A percentile compares a stretch with the other conserved stretches of the same genome.
Evolutionary conservation across 441 rosid species (phyloP).

Genomic region (Manihot esculenta): DNA sequence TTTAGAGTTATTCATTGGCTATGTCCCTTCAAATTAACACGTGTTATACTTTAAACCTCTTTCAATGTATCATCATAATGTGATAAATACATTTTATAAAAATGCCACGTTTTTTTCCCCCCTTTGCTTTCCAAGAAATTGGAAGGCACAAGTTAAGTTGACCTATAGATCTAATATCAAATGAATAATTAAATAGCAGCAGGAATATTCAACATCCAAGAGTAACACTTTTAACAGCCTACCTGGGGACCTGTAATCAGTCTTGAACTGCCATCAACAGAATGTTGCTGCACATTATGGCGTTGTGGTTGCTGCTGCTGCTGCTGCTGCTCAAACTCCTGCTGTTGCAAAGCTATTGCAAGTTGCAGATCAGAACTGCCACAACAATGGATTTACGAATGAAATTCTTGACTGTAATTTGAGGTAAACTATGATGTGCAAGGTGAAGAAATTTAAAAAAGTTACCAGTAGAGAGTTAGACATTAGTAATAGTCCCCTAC

Average conservation of each 20-base stretch:
- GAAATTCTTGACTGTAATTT: background rate
- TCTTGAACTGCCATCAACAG: conserved; percentile 50
- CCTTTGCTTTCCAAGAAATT: background rate
- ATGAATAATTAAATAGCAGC: background rate
- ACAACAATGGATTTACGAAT: conserved; percentile 15
- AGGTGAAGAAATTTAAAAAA: no score
- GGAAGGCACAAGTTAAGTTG: background rate
- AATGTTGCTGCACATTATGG: conserved; percentile 51
- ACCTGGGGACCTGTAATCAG: conserved; percentile 92
- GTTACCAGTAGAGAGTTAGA: no score
- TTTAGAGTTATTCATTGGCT: background rate
- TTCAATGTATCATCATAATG: background rate
- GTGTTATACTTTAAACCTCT: no score
- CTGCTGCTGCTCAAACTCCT: conserved; percentile 77
- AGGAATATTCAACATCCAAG: conserved; percentile 9
- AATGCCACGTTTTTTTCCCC: background rate
- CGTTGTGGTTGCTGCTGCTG: conserved; percentile 58
- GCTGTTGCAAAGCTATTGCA: conserved; percentile 96
- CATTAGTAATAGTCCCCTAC: background rate
- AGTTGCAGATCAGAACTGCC: conserved; percentile 91
- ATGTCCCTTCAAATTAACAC: no score
- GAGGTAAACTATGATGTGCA: background rate
- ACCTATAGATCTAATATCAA: background rate
- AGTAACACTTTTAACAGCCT: conserved; percentile 12
- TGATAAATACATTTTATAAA: background rate